Percentiles rank a stretch among this genome's conserved stretches.
Evolutionary conservation across 352 stramenopile species (phyloP).

Genomic region (Globisporangium viniferum): DNA sequence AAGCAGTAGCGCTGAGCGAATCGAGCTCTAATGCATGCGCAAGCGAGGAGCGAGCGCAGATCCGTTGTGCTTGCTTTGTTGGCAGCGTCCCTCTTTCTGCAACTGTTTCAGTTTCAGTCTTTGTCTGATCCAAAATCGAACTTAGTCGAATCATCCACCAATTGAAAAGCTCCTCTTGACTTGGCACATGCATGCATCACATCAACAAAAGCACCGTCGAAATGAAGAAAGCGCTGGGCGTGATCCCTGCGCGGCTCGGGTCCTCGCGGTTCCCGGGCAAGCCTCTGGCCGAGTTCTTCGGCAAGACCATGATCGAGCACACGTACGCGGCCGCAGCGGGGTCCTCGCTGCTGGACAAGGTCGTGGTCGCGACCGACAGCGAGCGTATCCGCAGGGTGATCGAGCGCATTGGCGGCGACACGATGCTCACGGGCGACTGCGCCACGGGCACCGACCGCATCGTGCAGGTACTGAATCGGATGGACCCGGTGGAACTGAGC

Average conservation of each 20-base stretch:
- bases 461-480: constrained; percentile 48
- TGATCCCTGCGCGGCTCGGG: constrained; percentile 73
- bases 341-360: constrained; percentile 53
- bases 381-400: constrained; percentile 50
- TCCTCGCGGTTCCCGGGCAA: constrained; percentile 80
- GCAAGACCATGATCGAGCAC: constrained; percentile 83
- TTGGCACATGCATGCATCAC: neutral
- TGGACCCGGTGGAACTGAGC: constrained; percentile 38
- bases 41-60: neutral
- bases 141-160: neutral
- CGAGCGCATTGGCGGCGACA: constrained; percentile 33
- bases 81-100: neutral
- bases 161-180: neutral
- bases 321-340: constrained; percentile 59
- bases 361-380: constrained; percentile 83
- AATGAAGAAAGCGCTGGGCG: constrained; percentile 61
- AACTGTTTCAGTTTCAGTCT: neutral
- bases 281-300: constrained; percentile 74
- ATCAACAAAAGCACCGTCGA: neutral
- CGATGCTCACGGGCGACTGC: constrained; percentile 65
- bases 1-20: neutral
- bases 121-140: neutral
- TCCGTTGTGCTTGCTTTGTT: neutral
- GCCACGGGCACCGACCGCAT: constrained; percentile 76
- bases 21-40: neutral